A percentile compares a stretch with the other conserved stretches of the same genome.
These are phyloP conservation scores for Gentiana macrophylla DNA, from an alignment of 257 asterid species.

Conservation along the genomic window DNA sequence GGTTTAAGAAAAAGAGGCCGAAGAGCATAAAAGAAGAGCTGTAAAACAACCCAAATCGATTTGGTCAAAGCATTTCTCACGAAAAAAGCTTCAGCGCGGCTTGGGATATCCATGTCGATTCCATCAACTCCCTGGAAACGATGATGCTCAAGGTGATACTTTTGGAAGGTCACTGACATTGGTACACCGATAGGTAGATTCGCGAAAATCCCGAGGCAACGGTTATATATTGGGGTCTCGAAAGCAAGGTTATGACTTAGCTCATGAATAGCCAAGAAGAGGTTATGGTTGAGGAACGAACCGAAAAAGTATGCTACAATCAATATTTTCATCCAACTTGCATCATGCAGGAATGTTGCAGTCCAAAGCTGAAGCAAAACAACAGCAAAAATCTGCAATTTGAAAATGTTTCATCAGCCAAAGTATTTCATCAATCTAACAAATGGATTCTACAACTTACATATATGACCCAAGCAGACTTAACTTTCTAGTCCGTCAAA, in stretches of 20 bases:
- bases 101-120: constrained; percentile 83
- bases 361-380: constrained; percentile 91
- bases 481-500: too few species aligned
- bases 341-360: constrained; percentile 48
- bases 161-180: constrained; percentile 94
- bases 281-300: constrained; percentile 91
- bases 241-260: constrained; percentile 95
- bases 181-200: constrained; percentile 95
- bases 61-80: constrained; percentile 49
- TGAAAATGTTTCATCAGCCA: constrained; percentile 2
- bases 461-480: too few species aligned
- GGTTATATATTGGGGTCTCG: constrained; percentile 67
- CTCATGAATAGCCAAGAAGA: constrained; percentile 91
- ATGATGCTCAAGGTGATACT: constrained; percentile 96
- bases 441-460: too few species aligned
- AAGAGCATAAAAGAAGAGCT: constrained; percentile 87
- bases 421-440: not conserved
- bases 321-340: constrained; percentile 66
- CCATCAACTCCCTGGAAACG: constrained; percentile 96
- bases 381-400: constrained; percentile 53
- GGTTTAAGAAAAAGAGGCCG: constrained; percentile 87
- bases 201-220: constrained; percentile 86
- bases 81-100: constrained; percentile 44
- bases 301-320: constrained; percentile 68
- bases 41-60: constrained; percentile 70